Percentiles rank a stretch among this genome's conserved stretches.
phyloP scores from a whole-genome alignment of 345 rosid genomes.

The Lenwebbia sp. region DNA sequence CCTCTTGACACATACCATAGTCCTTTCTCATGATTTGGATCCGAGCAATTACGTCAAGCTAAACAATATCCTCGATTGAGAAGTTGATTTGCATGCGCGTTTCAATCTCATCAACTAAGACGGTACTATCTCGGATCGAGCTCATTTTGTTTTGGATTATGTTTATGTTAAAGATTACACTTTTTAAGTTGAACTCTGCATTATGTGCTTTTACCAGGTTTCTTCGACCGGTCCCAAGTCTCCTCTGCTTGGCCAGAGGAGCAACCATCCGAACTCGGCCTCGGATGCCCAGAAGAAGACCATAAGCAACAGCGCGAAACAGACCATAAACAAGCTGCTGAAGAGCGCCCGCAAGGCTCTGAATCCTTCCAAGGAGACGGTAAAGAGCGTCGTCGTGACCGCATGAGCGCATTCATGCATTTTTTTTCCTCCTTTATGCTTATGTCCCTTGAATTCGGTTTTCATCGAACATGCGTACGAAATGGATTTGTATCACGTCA shows the following conservation, averaged over 20 bases:
- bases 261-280: background rate
- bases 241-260: background rate
- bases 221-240: background rate
- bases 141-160: background rate
- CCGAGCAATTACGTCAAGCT: background rate
- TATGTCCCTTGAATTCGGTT: background rate
- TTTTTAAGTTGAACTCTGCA: background rate
- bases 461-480: background rate
- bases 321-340: constrained; percentile 10
- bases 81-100: background rate
- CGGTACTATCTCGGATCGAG: background rate
- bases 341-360: constrained; percentile 13
- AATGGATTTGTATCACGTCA: background rate
- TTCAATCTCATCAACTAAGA: background rate
- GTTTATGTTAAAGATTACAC: background rate
- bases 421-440: background rate
- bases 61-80: background rate
- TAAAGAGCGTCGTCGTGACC: constrained; percentile 1
- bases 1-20: background rate
- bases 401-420: background rate
- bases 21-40: background rate
- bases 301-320: constrained; percentile 5
- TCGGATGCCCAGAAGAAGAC: background rate
- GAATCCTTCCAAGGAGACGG: constrained; percentile 4
- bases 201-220: background rate